phyloP scores from a whole-genome alignment of 2,329 filamentous ascomycete species.

The Rugonectria rugulosa region DNA sequence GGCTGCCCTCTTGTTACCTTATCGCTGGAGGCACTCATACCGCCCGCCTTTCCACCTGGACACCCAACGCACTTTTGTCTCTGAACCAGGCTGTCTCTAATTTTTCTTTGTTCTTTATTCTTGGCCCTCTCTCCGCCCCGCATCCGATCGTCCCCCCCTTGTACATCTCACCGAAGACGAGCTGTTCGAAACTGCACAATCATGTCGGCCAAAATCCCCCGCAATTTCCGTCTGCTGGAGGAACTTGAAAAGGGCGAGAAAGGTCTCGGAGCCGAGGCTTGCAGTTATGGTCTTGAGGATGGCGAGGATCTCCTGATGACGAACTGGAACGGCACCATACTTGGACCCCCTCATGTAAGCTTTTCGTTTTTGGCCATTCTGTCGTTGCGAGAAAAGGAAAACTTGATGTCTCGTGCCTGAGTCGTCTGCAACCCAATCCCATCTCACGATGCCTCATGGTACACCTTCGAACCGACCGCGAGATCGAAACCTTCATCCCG shows the following conservation, averaged over 20 bases:
- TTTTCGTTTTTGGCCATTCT: background rate
- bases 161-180: background rate
- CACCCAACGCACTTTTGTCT: constrained; percentile 6
- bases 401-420: background rate
- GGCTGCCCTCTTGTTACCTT: background rate
- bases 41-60: background rate
- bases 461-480: background rate
- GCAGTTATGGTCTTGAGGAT: constrained; percentile 95
- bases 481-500: background rate
- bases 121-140: background rate
- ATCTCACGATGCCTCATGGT: constrained; percentile 3
- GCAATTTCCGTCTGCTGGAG: constrained; percentile 95
- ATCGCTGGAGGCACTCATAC: constrained; percentile 7
- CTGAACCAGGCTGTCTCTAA: background rate
- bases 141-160: background rate
- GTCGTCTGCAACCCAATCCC: background rate
- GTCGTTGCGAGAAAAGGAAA: background rate
- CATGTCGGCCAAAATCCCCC: constrained; percentile 72
- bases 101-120: background rate
- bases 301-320: constrained; percentile 96
- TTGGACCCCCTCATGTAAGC: constrained; percentile 93
- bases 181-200: background rate
- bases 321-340: constrained; percentile 98
- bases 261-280: constrained; percentile 93
- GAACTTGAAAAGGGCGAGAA: constrained; percentile 99